Percentiles rank a stretch among this genome's conserved stretches.
phyloP scores from a whole-genome alignment of 768 basidiomycete species.

The Kwoniella mangroviensis region DNA sequence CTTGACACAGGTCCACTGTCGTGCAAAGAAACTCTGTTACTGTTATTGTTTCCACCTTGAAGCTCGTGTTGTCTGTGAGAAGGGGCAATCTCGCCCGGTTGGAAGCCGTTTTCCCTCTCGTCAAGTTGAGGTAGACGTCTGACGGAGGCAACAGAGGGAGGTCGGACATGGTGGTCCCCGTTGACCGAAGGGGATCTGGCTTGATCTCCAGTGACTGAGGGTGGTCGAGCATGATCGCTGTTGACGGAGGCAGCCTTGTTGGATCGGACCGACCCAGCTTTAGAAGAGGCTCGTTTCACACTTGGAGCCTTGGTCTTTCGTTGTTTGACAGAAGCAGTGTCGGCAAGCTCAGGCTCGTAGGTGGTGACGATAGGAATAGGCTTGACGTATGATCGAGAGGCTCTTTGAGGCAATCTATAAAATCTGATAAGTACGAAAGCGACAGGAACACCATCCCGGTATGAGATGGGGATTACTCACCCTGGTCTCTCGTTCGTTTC shows the following conservation, averaged over 20 bases:
- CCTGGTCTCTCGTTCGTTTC: constrained; percentile 15
- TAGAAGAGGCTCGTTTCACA: constrained; percentile 19
- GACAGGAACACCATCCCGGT: not conserved
- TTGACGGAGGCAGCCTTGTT: constrained; percentile 25
- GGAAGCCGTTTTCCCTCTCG: constrained; percentile 28
- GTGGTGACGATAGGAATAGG: constrained; percentile 52
- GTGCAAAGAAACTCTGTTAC: constrained; percentile 28
- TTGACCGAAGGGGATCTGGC: not conserved
- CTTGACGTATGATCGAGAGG: constrained; percentile 46
- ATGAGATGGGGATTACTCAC: constrained; percentile 2
- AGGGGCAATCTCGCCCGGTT: constrained; percentile 43
- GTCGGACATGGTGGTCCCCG: constrained; percentile 3
- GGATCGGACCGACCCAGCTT: constrained; percentile 21
- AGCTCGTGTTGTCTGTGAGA: constrained; percentile 46
- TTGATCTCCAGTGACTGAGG: not conserved
- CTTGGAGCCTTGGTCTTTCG: constrained; percentile 33
- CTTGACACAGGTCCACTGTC: constrained; percentile 37
- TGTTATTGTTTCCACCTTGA: constrained; percentile 34
- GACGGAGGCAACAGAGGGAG: constrained; percentile 32
- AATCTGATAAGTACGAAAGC: not conserved
- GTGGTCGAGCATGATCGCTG: constrained; percentile 1
- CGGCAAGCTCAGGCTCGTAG: constrained; percentile 43
- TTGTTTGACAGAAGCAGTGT: constrained; percentile 27
- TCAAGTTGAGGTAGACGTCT: constrained; percentile 23
- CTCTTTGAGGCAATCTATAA: constrained; percentile 23